A percentile compares a stretch with the other conserved stretches of the same genome.
phyloP scores from a whole-genome alignment of 257 asterid species.

The Rubia yunnanensis region DNA sequence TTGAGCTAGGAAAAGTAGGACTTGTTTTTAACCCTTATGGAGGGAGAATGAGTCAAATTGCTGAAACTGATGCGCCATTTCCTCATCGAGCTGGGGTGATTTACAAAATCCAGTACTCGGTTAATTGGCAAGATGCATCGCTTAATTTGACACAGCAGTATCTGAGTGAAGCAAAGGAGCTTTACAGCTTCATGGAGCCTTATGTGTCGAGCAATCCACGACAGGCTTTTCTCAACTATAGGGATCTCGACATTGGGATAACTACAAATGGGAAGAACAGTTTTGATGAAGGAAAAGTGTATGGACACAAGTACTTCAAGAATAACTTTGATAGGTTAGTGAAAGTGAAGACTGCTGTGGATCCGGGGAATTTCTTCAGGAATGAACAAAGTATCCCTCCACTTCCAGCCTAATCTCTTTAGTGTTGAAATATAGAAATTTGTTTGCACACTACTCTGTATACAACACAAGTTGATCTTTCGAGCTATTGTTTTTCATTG shows the following conservation, averaged over 20 bases:
- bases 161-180: constrained; percentile 1
- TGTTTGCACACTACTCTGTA: background rate
- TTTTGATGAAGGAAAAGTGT: constrained; percentile 12
- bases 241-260: constrained; percentile 34
- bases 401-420: background rate
- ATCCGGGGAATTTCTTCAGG: constrained; percentile 26
- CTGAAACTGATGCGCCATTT: constrained; percentile 21
- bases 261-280: constrained; percentile 11
- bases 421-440: background rate
- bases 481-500: background rate
- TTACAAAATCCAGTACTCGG: constrained; percentile 21
- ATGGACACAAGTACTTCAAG: constrained; percentile 28
- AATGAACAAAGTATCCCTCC: constrained; percentile 34
- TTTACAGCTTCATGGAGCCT: constrained; percentile 27
- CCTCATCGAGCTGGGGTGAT: constrained; percentile 31
- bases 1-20: constrained; percentile 17
- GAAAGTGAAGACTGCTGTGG: constrained; percentile 16
- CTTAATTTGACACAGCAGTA: background rate
- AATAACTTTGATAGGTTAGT: constrained; percentile 27
- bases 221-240: constrained; percentile 33
- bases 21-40: constrained; percentile 26
- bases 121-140: constrained; percentile 18
- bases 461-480: background rate
- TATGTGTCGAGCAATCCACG: constrained; percentile 33
- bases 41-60: constrained; percentile 26